phyloP scores from a whole-genome alignment of 2,329 filamentous ascomycete species.

The Ceratocystis lukuohia region DNA sequence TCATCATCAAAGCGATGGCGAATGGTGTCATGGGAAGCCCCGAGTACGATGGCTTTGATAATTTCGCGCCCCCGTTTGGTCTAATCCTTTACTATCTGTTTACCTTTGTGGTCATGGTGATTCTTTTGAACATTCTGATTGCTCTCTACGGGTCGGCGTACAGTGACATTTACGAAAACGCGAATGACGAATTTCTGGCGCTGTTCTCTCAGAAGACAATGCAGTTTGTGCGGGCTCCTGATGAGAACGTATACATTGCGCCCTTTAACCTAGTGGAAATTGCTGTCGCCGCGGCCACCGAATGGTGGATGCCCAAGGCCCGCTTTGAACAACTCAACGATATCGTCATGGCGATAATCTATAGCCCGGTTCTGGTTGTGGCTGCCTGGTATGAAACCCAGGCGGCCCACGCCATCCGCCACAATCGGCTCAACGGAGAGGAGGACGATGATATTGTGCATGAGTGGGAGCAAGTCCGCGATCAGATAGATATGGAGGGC shows the following conservation, averaged over 20 bases:
- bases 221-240: constrained; percentile 89
- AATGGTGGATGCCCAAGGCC: constrained; percentile 82
- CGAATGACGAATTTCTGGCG: constrained; percentile 88
- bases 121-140: constrained; percentile 90
- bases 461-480: constrained; percentile 79
- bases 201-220: constrained; percentile 90
- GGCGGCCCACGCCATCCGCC: constrained; percentile 51
- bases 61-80: constrained; percentile 84
- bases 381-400: constrained; percentile 60
- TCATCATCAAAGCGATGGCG: constrained; percentile 69
- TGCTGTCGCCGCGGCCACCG: constrained; percentile 61
- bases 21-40: constrained; percentile 87
- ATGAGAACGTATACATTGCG: constrained; percentile 96
- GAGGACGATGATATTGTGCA: constrained; percentile 79
- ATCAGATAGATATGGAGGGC: constrained; percentile 62
- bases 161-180: constrained; percentile 85
- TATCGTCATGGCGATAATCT: constrained; percentile 71
- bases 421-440: constrained; percentile 67
- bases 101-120: constrained; percentile 88
- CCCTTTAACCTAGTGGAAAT: constrained; percentile 92
- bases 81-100: constrained; percentile 95
- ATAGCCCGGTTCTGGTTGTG: constrained; percentile 68
- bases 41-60: constrained; percentile 77
- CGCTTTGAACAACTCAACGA: constrained; percentile 76
- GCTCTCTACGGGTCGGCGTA: constrained; percentile 95